Evolutionary conservation across 345 rosid species (phyloP).

Genomic region (Gossypium rotundifolium): DNA sequence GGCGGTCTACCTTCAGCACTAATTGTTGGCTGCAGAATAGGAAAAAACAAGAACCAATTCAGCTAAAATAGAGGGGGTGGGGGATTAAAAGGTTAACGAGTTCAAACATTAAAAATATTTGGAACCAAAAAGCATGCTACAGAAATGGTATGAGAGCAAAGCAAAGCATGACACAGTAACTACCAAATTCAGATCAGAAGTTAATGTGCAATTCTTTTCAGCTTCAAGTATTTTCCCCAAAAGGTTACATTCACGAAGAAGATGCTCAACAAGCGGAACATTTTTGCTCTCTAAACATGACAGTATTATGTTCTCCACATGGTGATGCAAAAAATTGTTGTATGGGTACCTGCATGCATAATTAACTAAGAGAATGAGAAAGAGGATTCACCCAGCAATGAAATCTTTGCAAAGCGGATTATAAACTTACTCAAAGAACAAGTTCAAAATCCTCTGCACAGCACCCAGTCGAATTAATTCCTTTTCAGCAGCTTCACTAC

Average conservation of each 20-base stretch:
- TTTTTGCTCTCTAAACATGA: constrained; percentile 84
- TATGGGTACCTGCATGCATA: constrained; percentile 68
- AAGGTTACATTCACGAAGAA: constrained; percentile 68
- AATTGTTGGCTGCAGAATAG: constrained; percentile 56
- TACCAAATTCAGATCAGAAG: constrained; percentile 60
- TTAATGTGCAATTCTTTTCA: constrained; percentile 45
- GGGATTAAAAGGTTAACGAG: background rate
- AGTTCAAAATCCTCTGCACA: constrained; percentile 54
- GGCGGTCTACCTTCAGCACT: constrained; percentile 62
- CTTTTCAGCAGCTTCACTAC: constrained; percentile 80
- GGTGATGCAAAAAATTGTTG: constrained; percentile 93
- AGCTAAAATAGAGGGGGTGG: background rate
- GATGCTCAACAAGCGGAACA: constrained; percentile 50
- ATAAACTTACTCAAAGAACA: constrained; percentile 79
- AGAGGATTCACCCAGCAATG: background rate
- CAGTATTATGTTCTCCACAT: constrained; percentile 65
- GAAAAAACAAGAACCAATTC: constrained; percentile 6
- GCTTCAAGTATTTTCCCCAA: constrained; percentile 69
- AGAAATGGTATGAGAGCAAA: background rate
- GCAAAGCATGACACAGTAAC: background rate
- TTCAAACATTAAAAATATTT: constrained; percentile 11
- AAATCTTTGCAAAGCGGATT: constrained; percentile 2
- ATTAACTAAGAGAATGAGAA: constrained; percentile 27
- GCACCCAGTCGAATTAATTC: constrained; percentile 73
- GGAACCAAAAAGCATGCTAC: constrained; percentile 9